Conservation (phyloP, 2,329 filamentous ascomycete genomes). For the Aspergillus ustus region DNA sequence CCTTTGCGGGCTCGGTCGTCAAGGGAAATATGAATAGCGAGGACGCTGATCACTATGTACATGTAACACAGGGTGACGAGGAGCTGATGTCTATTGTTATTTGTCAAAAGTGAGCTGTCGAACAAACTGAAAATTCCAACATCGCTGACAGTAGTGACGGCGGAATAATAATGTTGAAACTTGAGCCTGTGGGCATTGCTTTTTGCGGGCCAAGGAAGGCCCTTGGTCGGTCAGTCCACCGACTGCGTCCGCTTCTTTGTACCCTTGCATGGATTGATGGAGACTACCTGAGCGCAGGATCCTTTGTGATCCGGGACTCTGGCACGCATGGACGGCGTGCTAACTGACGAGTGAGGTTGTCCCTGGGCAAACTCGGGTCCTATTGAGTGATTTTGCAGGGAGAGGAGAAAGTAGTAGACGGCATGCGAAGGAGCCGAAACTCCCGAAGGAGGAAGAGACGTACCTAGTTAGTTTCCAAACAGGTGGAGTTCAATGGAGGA, state of each 20-base stretch:
- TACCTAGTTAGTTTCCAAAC: background rate
- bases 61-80: background rate
- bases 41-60: constrained; percentile 5
- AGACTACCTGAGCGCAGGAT: too few relatives aligned
- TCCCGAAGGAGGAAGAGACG: background rate
- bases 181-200: constrained; percentile 2
- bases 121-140: constrained; percentile 1
- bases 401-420: background rate
- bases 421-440: too few relatives aligned
- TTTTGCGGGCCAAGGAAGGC: background rate
- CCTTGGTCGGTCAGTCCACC: background rate
- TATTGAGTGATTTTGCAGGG: background rate
- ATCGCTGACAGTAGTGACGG: background rate
- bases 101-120: constrained; percentile 5
- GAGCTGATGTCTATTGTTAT: constrained; percentile 3
- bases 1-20: background rate
- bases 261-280: background rate
- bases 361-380: background rate
- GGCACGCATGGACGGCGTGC: background rate
- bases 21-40: background rate
- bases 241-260: background rate
- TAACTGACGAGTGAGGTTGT: background rate
- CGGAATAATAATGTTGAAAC: background rate
- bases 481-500: background rate
- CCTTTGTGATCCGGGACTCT: background rate